Conservation (phyloP, 345 rosid species). For the Populus nigra region DNA sequence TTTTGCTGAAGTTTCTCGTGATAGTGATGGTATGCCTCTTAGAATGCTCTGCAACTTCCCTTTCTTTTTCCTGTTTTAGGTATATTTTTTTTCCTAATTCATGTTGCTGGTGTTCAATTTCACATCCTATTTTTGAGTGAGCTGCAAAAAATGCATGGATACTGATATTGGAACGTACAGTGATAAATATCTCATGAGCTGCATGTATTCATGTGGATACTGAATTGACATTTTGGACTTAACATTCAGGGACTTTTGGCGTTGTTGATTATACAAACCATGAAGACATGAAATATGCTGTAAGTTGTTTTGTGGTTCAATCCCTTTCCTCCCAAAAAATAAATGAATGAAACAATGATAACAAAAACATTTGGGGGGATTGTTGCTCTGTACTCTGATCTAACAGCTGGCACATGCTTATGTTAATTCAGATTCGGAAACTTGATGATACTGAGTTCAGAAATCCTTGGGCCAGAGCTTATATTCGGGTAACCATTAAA, state of each 20-base stretch:
- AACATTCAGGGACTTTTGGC: conserved; percentile 10
- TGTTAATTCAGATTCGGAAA: conserved; percentile 4
- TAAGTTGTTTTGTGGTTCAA: background rate
- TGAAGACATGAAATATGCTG: conserved; percentile 19
- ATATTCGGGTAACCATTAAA: conserved; percentile 4
- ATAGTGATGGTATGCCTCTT: conserved; percentile 11
- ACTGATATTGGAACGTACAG: background rate
- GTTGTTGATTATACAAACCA: conserved; percentile 14
- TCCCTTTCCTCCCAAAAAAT: no score
- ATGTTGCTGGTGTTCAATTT: background rate
- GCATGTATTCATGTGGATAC: background rate
- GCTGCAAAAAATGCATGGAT: conserved; percentile 1
- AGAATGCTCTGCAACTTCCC: background rate
- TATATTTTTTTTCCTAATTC: background rate
- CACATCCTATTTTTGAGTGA: background rate
- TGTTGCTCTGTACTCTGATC: background rate
- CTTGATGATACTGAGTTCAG: conserved; percentile 5
- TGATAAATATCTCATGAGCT: background rate
- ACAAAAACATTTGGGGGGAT: background rate
- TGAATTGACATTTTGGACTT: background rate
- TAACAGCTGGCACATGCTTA: background rate
- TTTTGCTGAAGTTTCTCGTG: conserved; percentile 22
- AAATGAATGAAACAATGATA: background rate
- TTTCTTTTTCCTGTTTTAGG: background rate
- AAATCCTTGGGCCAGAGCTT: conserved; percentile 6